Evolutionary conservation across 108 stramenopile species (phyloP), one percentile per base, ranked within the genome.

Genomic region (Pseudonitzschia delicatissima): DNA sequence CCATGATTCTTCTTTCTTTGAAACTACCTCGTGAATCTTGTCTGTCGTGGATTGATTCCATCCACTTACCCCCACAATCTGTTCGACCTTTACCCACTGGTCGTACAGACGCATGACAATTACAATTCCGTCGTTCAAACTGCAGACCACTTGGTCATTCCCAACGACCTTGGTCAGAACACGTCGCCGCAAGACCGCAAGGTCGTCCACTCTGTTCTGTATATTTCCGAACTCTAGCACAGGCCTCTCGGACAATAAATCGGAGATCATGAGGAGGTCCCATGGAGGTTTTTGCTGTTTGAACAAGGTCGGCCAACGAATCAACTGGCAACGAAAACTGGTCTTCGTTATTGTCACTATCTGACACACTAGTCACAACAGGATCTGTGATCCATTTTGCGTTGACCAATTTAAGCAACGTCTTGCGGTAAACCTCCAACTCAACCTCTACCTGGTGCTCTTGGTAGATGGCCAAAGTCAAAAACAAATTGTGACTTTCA

Each of bases 41-140:
- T 61, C 20, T 5, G 61, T 62, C 5, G 45, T 20, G 6, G 34
- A 45, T 29, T 67, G 60, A 26, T 67, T 50, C 74, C 74, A 76
- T 28, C 74, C 74, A 28, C 55, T 63, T 5, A 76, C 68, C 26
- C 74, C 74, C 1, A 76, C 68, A 21, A 76, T 58, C 47, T 76
- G 55, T 29, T 76, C 74, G 13, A 67, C 52, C 44, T 52, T 23
- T 27, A 76, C 51, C 23, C 29, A 65, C 27, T 49, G 52, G 21
- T 76, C 74, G 57, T 69, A 69, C 17, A 84, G 59, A 2, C 80
- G 72, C 23, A 87, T 45, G 45, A 83, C 81, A 6, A 87, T 71
- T 35, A 83, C 78, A 45, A 87, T 82, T 5, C 86, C 86, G 12
- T 84, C 80, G 50, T 79, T 79, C 28, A 87, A 66, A 44, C 78